Percentiles rank a stretch among this genome's conserved stretches.
Evolutionary conservation across 1,284 basidiomycete species (phyloP).

Genomic region (Rhodofomes roseus): DNA sequence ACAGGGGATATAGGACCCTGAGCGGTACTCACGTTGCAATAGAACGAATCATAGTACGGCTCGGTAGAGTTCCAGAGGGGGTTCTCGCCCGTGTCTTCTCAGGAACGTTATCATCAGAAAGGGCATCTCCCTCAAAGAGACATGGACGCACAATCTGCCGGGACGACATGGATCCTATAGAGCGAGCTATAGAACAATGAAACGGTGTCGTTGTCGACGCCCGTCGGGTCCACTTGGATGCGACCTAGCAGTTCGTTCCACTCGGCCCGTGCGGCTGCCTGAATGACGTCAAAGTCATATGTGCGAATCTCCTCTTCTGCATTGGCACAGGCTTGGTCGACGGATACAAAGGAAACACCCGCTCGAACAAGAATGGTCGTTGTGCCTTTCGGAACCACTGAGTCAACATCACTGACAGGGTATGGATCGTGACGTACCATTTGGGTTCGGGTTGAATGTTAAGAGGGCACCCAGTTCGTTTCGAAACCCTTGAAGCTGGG

Average conservation of each 20-base stretch:
- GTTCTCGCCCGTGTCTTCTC: conserved; percentile 66
- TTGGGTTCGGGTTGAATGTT: conserved; percentile 41
- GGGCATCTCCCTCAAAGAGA: not conserved
- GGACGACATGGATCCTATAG: conserved; percentile 64
- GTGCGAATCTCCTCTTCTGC: conserved; percentile 59
- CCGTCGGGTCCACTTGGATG: conserved; percentile 48
- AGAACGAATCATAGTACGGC: conserved; percentile 66
- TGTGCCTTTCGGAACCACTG: conserved; percentile 9
- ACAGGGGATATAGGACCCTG: not conserved
- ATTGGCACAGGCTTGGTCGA: conserved; percentile 54
- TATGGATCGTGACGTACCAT: conserved; percentile 6
- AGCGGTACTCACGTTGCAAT: conserved; percentile 51
- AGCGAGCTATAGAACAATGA: conserved; percentile 60
- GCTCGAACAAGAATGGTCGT: conserved; percentile 50
- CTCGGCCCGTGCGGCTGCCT: conserved; percentile 36
- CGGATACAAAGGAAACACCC: conserved; percentile 59
- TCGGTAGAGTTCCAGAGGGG: conserved; percentile 61
- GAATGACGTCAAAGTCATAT: conserved; percentile 50
- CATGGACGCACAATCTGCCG: conserved; percentile 51
- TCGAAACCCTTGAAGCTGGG: conserved; percentile 27
- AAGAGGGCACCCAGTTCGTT: conserved; percentile 48
- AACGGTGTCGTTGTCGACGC: conserved; percentile 45
- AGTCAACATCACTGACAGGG: not conserved
- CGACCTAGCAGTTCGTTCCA: conserved; percentile 58
- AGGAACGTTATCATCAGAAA: too few relatives aligned